Base-by-base conservation (phyloP, 306 rosid genomes). In the Mimosa pudica region DNA sequence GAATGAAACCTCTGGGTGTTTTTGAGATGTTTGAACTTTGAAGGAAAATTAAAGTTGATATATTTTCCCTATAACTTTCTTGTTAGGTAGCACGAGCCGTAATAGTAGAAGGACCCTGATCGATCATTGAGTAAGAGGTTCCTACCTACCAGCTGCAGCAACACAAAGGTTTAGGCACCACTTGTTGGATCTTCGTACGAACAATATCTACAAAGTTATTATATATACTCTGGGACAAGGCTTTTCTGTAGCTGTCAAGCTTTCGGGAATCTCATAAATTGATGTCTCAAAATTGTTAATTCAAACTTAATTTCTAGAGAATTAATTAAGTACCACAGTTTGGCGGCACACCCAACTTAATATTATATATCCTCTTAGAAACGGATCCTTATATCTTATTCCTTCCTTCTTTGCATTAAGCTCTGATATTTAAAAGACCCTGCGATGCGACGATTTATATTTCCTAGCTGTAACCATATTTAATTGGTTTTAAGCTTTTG, bases 381-480 rank as follows among this genome's bases (percentile, higher is more conserved):
- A 57, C 64, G 79, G 48, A 66, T 58, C 77, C 75, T 58, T 58
- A 14, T 65, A 10, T 32, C 64, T 57, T 84, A 80, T 82, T 79
- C 79, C 6, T 82, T 79, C 77, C 6, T 78, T 60, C 64, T 76
- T 62, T 47, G 72, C 30, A 32, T 82, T 73, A 60, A 60, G 65
- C 65, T 8, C 65, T 60, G 14, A 24, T 60, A 60, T 60, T 60
- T 24, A 20, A 55, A 64, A 75, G 13, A 30, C 72, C 42, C 30
- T 71, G 13, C 48, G 62, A 84, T 24, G 33, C 42, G 42, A 38
- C 42, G 5, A 38, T 38, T 38, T 38, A 20, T 73, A 65, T 67
- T 58, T 83, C 76, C 78, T 65, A 57, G 92, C 89, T 86, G 90
- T 83, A 78, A 80, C 82, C 86, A 71, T 83, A 78, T 79, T 85